These are phyloP conservation scores for Ichthyophthirius multifiliis DNA, from an alignment of 169 alveolate genomes.

Conservation along the genomic window DNA sequence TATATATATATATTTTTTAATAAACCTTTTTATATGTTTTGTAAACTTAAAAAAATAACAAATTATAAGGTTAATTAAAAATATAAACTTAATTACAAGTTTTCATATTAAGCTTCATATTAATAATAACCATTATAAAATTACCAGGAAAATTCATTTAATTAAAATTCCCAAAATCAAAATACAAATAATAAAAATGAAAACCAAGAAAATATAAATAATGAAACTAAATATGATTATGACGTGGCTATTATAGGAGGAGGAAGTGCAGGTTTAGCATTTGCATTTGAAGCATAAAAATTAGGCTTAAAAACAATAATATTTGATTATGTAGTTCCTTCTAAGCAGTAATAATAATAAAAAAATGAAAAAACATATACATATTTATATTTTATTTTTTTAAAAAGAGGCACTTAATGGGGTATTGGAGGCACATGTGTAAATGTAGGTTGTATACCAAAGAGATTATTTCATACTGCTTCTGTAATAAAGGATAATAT, in stretches of 20 bases:
- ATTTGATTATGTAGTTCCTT: conserved; percentile 68
- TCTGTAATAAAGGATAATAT: conserved; percentile 49
- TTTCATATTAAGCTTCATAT: too few species aligned
- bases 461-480: conserved; percentile 77
- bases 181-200: too few species aligned
- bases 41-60: too few species aligned
- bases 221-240: conserved; percentile 11
- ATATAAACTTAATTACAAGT: too few species aligned
- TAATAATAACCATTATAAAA: too few species aligned
- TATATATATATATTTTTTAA: too few species aligned
- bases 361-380: background rate
- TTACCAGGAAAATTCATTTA: too few species aligned
- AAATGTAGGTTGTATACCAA: conserved; percentile 84
- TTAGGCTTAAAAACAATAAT: conserved; percentile 48
- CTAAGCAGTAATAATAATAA: background rate
- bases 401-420: conserved; percentile 53
- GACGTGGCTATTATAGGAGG: conserved; percentile 75
- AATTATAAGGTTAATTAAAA: too few species aligned
- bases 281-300: conserved; percentile 65
- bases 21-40: too few species aligned
- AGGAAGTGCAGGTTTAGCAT: conserved; percentile 72
- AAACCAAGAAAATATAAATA: background rate
- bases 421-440: conserved; percentile 81
- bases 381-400: background rate
- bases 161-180: too few species aligned